Conservation (phyloP, 176 grass and related monocot genomes). For the Avena eriantha region DNA sequence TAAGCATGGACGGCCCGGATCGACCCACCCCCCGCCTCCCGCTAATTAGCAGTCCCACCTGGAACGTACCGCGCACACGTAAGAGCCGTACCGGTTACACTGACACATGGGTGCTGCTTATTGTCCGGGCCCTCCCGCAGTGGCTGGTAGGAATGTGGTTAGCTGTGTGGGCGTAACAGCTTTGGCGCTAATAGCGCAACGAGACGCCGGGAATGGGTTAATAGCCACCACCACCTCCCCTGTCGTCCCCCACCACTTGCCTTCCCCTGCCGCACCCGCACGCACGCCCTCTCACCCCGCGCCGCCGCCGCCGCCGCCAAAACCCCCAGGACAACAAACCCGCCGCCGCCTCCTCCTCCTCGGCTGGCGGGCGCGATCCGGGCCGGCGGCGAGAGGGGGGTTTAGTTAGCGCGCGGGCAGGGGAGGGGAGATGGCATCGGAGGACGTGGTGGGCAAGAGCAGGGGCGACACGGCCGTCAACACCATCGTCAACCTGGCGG, state of each 20-base stretch:
- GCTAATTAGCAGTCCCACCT: background rate
- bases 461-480: conserved; percentile 90
- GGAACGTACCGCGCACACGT: background rate
- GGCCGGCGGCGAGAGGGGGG: conserved; percentile 11
- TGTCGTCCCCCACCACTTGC: background rate
- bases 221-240: conserved; percentile 37
- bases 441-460: conserved; percentile 98
- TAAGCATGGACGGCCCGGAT: conserved; percentile 47
- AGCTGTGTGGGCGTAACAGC: background rate
- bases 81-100: too few relatives aligned
- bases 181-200: background rate
- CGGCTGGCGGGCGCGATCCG: conserved; percentile 36
- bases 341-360: background rate
- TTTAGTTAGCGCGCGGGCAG: background rate
- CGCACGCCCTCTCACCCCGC: background rate
- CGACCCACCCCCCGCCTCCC: background rate
- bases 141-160: rapidly evolving
- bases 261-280: background rate
- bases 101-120: background rate
- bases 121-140: background rate
- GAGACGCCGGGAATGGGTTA: conserved; percentile 30
- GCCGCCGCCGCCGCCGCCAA: conserved; percentile 32
- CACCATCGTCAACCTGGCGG: conserved; percentile 93
- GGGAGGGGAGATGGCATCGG: conserved; percentile 70
- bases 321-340: background rate